These are phyloP conservation scores for Russula vinacea DNA, from an alignment of 768 basidiomycete genomes.

Conservation along the genomic window DNA sequence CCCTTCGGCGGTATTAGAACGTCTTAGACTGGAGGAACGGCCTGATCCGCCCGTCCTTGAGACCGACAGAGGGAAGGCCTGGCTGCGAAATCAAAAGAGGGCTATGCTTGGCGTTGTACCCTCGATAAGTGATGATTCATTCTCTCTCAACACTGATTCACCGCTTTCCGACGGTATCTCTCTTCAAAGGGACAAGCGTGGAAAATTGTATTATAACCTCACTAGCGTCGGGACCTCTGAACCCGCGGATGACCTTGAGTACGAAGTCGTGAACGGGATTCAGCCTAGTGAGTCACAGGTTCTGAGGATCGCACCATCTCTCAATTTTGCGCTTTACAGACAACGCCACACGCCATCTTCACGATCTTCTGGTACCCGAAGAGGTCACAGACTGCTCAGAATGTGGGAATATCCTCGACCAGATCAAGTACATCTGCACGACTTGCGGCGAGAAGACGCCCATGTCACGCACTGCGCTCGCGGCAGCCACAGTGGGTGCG, in stretches of 20 bases:
- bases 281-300: conserved; percentile 14
- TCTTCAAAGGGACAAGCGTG: conserved; percentile 20
- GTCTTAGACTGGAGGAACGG: conserved; percentile 19
- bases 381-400: conserved; percentile 78
- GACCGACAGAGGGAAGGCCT: conserved; percentile 15
- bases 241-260: conserved; percentile 20
- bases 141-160: conserved; percentile 28
- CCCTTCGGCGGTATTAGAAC: conserved; percentile 25
- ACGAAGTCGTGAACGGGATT: conserved; percentile 9
- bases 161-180: conserved; percentile 18
- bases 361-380: conserved; percentile 51
- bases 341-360: conserved; percentile 36
- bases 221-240: conserved; percentile 17
- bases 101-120: conserved; percentile 10
- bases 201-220: conserved; percentile 18
- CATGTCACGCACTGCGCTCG: conserved; percentile 24
- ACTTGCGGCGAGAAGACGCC: conserved; percentile 80
- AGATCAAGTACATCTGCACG: conserved; percentile 87
- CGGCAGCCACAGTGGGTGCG: conserved; percentile 37
- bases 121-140: conserved; percentile 22
- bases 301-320: not conserved
- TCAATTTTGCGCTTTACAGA: not conserved
- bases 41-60: conserved; percentile 7
- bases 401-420: conserved; percentile 70
- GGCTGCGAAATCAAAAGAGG: conserved; percentile 26